Conservation (phyloP, 73 alveolate species). For the Effrenium voratum region DNA sequence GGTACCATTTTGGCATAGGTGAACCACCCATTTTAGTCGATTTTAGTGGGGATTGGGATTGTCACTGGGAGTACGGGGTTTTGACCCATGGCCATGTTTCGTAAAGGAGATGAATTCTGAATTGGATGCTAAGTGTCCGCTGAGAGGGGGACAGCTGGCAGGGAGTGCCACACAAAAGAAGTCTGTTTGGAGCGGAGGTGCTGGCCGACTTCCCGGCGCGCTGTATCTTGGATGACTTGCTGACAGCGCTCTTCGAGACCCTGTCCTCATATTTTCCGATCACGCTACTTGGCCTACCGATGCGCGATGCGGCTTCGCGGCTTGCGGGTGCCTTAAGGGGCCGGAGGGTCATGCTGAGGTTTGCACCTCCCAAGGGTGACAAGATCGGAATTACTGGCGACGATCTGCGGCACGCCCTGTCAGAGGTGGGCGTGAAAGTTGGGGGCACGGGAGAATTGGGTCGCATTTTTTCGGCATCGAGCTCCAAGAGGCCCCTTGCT, state of each 20-base stretch:
- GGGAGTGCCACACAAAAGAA: too few species aligned
- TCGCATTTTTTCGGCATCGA: not conserved
- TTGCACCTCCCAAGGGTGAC: conserved; percentile 89
- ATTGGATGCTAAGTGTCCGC: too few species aligned
- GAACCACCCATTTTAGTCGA: not conserved
- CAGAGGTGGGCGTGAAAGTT: conserved; percentile 68
- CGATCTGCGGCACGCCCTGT: conserved; percentile 52
- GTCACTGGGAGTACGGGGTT: not conserved
- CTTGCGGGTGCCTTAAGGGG: not conserved
- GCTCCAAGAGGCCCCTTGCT: not conserved
- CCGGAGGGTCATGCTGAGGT: conserved; percentile 12
- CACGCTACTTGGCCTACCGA: not conserved
- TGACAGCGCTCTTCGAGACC: conserved; percentile 57
- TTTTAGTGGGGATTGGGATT: not conserved
- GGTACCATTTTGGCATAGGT: too few species aligned
- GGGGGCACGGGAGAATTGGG: not conserved
- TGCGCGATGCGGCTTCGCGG: not conserved
- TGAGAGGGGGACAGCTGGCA: too few species aligned
- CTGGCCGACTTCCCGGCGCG: conserved; percentile 66
- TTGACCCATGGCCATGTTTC: too few species aligned
- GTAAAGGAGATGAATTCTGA: too few species aligned
- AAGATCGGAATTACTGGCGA: conserved; percentile 87
- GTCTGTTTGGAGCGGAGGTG: too few species aligned
- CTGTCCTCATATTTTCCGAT: conserved; percentile 89
- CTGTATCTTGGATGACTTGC: conserved; percentile 30